Evolutionary conservation across 2,329 filamentous ascomycete genomes (phyloP).

Genomic region (Fusarium sp.): DNA sequence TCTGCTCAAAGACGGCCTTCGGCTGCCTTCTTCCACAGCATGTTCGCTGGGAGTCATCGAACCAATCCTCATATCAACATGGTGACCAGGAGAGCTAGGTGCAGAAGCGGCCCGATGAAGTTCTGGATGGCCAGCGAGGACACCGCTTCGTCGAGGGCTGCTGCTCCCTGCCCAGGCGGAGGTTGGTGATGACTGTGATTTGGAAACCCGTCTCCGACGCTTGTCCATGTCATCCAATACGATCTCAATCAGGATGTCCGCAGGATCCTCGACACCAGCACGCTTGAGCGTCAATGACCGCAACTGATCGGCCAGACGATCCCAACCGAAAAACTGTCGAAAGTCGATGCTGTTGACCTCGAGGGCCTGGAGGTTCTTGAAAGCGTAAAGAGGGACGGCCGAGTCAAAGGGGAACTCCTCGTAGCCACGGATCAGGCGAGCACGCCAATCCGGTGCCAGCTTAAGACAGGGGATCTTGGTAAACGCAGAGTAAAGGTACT

Average conservation of each 20-base stretch:
- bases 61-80: constrained; percentile 66
- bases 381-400: constrained; percentile 93
- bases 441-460: constrained; percentile 92
- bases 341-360: constrained; percentile 98
- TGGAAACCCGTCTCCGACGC: constrained; percentile 87
- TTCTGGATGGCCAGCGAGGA: constrained; percentile 70
- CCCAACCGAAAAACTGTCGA: constrained; percentile 97
- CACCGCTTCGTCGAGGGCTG: constrained; percentile 72
- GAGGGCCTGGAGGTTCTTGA: constrained; percentile 95
- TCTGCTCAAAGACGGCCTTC: constrained; percentile 57
- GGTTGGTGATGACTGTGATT: constrained; percentile 83
- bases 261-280: constrained; percentile 88
- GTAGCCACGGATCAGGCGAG: constrained; percentile 89
- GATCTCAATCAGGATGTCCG: constrained; percentile 90
- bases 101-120: constrained; percentile 75
- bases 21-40: constrained; percentile 55
- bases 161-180: constrained; percentile 71
- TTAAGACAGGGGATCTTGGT: constrained; percentile 96
- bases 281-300: constrained; percentile 90
- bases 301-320: constrained; percentile 90
- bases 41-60: constrained; percentile 69
- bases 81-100: constrained; percentile 71
- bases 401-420: constrained; percentile 99
- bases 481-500: constrained; percentile 97
- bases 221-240: constrained; percentile 97